phyloP scores from a whole-genome alignment of 1,139 yeast genomes.

The Hansenula sp. region DNA sequence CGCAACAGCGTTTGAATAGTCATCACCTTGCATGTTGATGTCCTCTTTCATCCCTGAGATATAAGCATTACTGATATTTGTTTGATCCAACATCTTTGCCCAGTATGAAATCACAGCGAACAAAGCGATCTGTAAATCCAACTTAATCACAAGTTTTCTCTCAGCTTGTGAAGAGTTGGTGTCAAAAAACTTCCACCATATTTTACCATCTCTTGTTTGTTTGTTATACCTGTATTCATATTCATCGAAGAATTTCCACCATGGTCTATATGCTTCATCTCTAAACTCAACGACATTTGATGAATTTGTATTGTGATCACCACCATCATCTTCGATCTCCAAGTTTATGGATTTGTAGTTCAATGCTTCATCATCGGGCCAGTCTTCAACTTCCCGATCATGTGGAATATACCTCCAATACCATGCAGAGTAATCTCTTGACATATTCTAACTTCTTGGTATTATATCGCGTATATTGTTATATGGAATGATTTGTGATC shows the following conservation, averaged over 20 bases:
- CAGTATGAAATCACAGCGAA: not conserved
- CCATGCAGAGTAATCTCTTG: slow-evolving; percentile 1
- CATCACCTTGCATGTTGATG: slow-evolving; percentile 36
- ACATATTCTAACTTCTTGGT: too few relatives aligned
- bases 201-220: slow-evolving; percentile 28
- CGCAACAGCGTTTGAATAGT: slow-evolving; percentile 22
- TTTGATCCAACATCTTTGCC: slow-evolving; percentile 25
- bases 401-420: slow-evolving; percentile 3
- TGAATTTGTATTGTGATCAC: too few relatives aligned
- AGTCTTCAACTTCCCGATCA: slow-evolving; percentile 3
- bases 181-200: too few relatives aligned
- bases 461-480: too few relatives aligned
- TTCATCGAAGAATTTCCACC: slow-evolving; percentile 63
- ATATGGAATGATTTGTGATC: too few relatives aligned
- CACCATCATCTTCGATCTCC: too few relatives aligned
- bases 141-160: slow-evolving; percentile 46
- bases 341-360: too few relatives aligned
- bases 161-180: slow-evolving; percentile 45
- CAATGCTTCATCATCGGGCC: slow-evolving; percentile 1
- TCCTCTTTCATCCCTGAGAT: slow-evolving; percentile 44
- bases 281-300: slow-evolving; percentile 40
- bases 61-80: slow-evolving; percentile 34
- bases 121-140: slow-evolving; percentile 27
- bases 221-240: slow-evolving; percentile 50
- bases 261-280: slow-evolving; percentile 56